These are phyloP conservation scores for Rhizopogon vinicolor DNA, from an alignment of 768 basidiomycete genomes.

Conservation along the genomic window DNA sequence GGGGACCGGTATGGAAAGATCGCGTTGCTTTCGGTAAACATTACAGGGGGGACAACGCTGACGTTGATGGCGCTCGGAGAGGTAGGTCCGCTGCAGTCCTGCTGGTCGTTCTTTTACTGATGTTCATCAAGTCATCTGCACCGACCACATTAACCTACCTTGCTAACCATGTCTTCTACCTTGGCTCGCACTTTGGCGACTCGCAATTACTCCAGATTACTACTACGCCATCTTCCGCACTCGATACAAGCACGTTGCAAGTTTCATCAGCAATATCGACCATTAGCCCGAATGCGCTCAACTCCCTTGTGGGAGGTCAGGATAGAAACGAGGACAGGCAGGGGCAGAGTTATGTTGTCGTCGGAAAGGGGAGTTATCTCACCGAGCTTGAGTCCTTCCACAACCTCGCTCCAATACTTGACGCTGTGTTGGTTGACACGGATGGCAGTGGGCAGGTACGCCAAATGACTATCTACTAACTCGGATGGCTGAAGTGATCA, in stretches of 20 bases:
- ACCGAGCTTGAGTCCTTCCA: constrained; percentile 59
- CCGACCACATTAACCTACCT: constrained; percentile 71
- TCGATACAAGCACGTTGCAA: constrained; percentile 41
- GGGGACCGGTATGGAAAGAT: constrained; percentile 72
- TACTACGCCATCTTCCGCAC: constrained; percentile 34
- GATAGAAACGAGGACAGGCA: constrained; percentile 20
- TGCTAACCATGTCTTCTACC: constrained; percentile 61
- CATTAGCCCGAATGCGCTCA: constrained; percentile 31
- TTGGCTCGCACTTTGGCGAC: constrained; percentile 81
- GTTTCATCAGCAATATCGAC: constrained; percentile 47
- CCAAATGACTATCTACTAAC: neutral
- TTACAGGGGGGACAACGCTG: constrained; percentile 32
- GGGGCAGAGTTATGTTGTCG: constrained; percentile 43
- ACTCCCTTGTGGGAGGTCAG: constrained; percentile 31
- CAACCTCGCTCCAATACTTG: constrained; percentile 81
- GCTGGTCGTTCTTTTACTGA: constrained; percentile 3
- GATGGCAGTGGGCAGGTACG: constrained; percentile 69
- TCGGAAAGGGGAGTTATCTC: constrained; percentile 51
- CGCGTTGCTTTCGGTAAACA: constrained; percentile 55
- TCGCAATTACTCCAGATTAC: constrained; percentile 70
- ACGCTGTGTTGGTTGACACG: constrained; percentile 70
- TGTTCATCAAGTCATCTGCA: constrained; percentile 53
- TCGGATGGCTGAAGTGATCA: neutral
- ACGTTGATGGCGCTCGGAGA: constrained; percentile 67
- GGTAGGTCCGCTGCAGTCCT: constrained; percentile 32